Percentiles rank a stretch among this genome's conserved stretches.
Evolutionary conservation across 2,329 filamentous ascomycete genomes (phyloP).

Genomic region (Pestalotiopsis sp.): DNA sequence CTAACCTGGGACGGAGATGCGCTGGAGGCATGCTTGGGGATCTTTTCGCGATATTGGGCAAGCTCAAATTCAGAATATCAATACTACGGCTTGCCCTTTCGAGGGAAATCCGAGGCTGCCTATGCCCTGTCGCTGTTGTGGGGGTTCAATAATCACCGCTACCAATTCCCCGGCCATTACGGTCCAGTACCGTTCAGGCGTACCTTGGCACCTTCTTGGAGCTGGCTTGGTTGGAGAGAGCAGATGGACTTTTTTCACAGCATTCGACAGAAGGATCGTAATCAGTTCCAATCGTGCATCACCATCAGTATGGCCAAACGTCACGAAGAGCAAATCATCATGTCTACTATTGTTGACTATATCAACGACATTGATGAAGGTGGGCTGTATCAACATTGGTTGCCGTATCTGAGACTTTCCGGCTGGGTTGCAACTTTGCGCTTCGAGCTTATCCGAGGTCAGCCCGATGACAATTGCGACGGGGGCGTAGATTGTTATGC

Average conservation of each 20-base stretch:
- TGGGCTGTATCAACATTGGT: not conserved
- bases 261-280: not conserved
- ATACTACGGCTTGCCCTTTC: not conserved
- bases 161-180: not conserved
- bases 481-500: not conserved
- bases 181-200: not conserved
- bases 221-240: not conserved
- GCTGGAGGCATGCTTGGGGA: not conserved
- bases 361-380: not conserved
- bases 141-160: not conserved
- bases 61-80: not conserved
- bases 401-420: not conserved
- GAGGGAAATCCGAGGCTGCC: not conserved
- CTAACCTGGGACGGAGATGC: not conserved
- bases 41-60: not conserved
- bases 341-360: not conserved
- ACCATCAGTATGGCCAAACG: not conserved
- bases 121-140: not conserved
- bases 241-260: not conserved
- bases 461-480: not conserved
- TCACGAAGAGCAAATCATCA: not conserved
- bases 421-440: not conserved
- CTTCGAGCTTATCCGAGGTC: not conserved
- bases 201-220: not conserved
- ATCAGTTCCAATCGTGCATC: not conserved